Conservation (phyloP, 2,329 filamentous ascomycete species). For the Bipolaris cookei region DNA sequence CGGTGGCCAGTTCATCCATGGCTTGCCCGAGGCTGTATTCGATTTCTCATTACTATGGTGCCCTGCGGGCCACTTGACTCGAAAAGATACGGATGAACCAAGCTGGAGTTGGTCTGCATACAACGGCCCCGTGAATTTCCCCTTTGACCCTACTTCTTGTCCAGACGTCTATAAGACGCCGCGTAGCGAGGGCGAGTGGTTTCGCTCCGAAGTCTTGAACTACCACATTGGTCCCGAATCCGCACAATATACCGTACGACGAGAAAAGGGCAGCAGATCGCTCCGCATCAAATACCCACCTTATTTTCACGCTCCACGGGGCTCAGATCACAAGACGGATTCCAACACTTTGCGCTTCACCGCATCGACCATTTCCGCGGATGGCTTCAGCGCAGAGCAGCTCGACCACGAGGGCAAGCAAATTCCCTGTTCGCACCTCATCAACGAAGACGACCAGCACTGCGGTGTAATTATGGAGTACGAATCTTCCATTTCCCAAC, state of each 20-base stretch:
- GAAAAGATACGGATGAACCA: conserved; percentile 28
- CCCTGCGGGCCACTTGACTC: conserved; percentile 29
- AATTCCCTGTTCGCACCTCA: conserved; percentile 37
- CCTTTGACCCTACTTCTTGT: conserved; percentile 43
- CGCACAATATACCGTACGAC: conserved; percentile 36
- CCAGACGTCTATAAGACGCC: conserved; percentile 36
- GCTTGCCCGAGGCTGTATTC: conserved; percentile 42
- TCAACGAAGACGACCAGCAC: conserved; percentile 28
- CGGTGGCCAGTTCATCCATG: conserved; percentile 39
- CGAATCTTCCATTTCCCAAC: conserved; percentile 27
- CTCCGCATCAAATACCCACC: conserved; percentile 36
- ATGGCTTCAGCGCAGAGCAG: conserved; percentile 36
- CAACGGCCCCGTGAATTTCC: conserved; percentile 38
- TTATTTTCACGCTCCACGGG: conserved; percentile 34
- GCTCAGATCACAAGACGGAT: conserved; percentile 23
- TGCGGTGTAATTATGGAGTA: conserved; percentile 45
- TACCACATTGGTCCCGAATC: conserved; percentile 33
- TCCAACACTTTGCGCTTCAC: conserved; percentile 37
- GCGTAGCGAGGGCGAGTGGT: conserved; percentile 30
- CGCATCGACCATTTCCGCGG: conserved; percentile 33
- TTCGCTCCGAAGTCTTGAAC: conserved; percentile 39
- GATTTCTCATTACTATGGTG: conserved; percentile 46
- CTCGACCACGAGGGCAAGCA: conserved; percentile 26
- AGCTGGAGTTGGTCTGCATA: conserved; percentile 45
- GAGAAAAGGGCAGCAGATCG: conserved; percentile 28